phyloP scores from a whole-genome alignment of 2,329 filamentous ascomycete species.

The Aureobasidium melanogenum region DNA sequence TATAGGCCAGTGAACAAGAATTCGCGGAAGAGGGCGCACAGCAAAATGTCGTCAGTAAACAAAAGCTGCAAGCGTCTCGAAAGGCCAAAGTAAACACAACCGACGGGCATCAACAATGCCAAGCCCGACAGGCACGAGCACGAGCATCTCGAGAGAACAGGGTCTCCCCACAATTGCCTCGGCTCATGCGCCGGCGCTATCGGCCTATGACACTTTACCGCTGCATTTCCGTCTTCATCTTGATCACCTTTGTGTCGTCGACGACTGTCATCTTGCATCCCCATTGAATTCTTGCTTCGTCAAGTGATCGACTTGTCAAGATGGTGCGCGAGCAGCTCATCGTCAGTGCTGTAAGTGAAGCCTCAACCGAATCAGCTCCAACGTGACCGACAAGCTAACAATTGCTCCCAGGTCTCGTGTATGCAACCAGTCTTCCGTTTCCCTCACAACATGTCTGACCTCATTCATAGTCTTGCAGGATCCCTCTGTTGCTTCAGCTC shows the following conservation, averaged over 20 bases:
- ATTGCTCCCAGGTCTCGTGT: conserved; percentile 42
- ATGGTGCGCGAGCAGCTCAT: conserved; percentile 91
- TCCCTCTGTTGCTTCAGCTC: conserved; percentile 77
- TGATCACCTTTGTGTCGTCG: background rate
- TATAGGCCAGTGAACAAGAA: background rate
- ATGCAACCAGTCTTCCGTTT: conserved; percentile 14
- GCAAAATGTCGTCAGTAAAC: conserved; percentile 6
- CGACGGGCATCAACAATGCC: conserved; percentile 5
- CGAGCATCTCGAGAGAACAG: background rate
- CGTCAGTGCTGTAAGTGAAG: conserved; percentile 54
- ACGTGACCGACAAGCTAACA: conserved; percentile 18
- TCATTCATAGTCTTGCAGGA: conserved; percentile 70
- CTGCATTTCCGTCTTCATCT: background rate
- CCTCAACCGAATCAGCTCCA: background rate
- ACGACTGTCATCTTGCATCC: background rate
- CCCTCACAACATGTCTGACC: background rate
- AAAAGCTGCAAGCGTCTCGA: background rate
- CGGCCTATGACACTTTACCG: background rate
- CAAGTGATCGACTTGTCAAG: conserved; percentile 34
- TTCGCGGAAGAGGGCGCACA: background rate
- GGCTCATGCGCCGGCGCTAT: background rate
- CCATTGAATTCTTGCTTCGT: background rate
- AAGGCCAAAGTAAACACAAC: background rate
- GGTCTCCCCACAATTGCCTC: background rate
- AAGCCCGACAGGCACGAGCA: background rate